Evolutionary conservation across 2,329 filamentous ascomycete species (phyloP), one percentile per base, ranked within the genome.

Genomic region (Tolypocladium tundrense): DNA sequence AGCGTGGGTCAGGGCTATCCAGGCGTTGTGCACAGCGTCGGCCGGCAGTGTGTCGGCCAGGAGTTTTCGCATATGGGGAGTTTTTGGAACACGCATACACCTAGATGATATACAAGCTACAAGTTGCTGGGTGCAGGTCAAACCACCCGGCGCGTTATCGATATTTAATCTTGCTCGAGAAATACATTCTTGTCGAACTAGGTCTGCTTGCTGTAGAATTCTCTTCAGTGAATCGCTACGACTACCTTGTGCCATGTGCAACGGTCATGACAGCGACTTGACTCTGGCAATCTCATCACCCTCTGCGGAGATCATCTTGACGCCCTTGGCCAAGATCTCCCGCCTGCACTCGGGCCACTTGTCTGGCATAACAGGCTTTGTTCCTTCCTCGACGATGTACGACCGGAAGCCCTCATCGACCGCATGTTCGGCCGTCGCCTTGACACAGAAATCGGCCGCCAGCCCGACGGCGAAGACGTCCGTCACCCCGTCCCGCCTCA

Each of bases 371-470:
- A 97, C 91, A 5, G 89, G 81, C 69, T 79, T 85, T 6, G 88
- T 92, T 10, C 80, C 91, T 66, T 97, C 90, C 65, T 87, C 83
- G 4, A 97, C 77, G 31, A 97, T 80, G 70, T 81, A 90, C 4
- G 88, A 88, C 64, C 72, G 76, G 68, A 94, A 97, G 0, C 92
- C 93, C 65, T 88, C 86, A 62, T 80, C 82, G 2, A 74, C 79
- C 0, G 92, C 87, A 77, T 97, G 89, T 55, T 91, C 73, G 0
- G 92, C 93, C 19, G 91, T 96, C 61, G 75, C 81, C 69, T 85
- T 87, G 57, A 97, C 92, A 70, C 94, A 99, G 71, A 89, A 96
- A 72, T 97, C 94, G 21, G 85, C 86, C 4, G 94, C 93, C 57
- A 99, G 69, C 0, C 94, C 94, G 1, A 90, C 91, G 27, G 94